Base-by-base conservation (phyloP, 805 yeast species). In the Candida pseudofarinosa region DNA sequence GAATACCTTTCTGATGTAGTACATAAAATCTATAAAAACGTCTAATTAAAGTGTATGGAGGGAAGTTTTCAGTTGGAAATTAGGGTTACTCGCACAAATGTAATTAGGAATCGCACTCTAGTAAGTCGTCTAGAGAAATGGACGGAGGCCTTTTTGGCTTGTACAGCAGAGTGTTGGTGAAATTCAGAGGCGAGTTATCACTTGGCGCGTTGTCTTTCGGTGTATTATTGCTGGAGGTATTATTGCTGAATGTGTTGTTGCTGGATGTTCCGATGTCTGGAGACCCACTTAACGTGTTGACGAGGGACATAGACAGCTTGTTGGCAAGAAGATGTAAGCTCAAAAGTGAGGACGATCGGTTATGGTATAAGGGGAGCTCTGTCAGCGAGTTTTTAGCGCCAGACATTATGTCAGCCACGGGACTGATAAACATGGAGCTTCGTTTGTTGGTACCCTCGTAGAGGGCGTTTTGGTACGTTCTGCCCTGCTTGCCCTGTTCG, bases 371-470 rank as follows among this genome's bases (percentile, higher is more conserved):
- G 2, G 59, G 58, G 28, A 52, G 46, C 15, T 46, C 50, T 13
- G 45, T 37, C 30, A 50, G 51, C 4, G 53, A 48, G 15, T 43
- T 38, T 37, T 38, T 45, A 39, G 40, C 45, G 4, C 39, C 31
- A 26, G 38, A 44, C 59, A 60, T 58, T 33, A 72, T 49, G 43
- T 73, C 63, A 46, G 68, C 67, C 3, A 78, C 75, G 2, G 83
- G 83, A 19, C 80, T 75, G 15, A 77, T 64, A 45, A 74, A 76
- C 74, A 77, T 63, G 3, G 80, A 74, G 8, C 61, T 59, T 46
- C 80, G 54, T 16, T 64, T 57, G 35, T 45, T 47, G 30, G 46
- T 44, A 26, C 17, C 17, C n/a, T 37, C 33, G 23, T 42, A 39
- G 31, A 52, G 47, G 35, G 60, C 57, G 46, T 62, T 59, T 18